Evolutionary conservation across 176 grass and related monocot species (phyloP), one percentile per base, ranked within the genome.

Genomic region (Elaeis guineensis): DNA sequence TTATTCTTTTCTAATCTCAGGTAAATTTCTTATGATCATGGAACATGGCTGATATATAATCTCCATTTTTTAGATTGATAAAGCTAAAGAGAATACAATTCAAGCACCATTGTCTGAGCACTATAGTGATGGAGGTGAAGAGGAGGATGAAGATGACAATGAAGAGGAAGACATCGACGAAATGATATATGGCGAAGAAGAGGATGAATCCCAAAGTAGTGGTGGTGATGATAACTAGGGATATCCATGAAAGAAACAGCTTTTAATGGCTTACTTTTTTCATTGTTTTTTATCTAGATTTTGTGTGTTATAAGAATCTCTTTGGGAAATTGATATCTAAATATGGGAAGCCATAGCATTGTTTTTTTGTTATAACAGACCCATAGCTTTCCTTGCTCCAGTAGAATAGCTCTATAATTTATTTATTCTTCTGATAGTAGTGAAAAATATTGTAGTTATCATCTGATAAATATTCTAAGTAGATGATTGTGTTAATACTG

Each of bases 181-280:
- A 85, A 70, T 84, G 52, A 69, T 85, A 48, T 97, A 85, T 65
- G 84, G 87, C 7, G 70, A 89, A 78, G 92, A 97, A 69, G 71
- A 67, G 17, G 78, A 77, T 76, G 66, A 17, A 17, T 89, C 85
- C 14, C 35, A 82, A 62, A 69, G 65, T 3, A 69, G 72, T 25
- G 62, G 59, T 6, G 63, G 61, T 14, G 87, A 79, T 61, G 75
- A 67, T 21, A 66, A 90, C 17, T 28, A 69, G 12, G 28, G 4
- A 20, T 16, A 9, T 30, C 66, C 18, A 49, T 69, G 52, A 39
- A 53, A n/a, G 16, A 30, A 30, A 11, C 12, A 52, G 5, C 22
- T 24, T 52, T 18, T 17, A 2, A 51, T 30, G 28, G 28, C 28
- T 30, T 5, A 1, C 28, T 30, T 30, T 30, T 30, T 30, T 30